A percentile compares a stretch with the other conserved stretches of the same genome.
These are phyloP conservation scores for Pestalotiopsis sp. DNA, from an alignment of 2,329 filamentous ascomycete species.

Conservation along the genomic window DNA sequence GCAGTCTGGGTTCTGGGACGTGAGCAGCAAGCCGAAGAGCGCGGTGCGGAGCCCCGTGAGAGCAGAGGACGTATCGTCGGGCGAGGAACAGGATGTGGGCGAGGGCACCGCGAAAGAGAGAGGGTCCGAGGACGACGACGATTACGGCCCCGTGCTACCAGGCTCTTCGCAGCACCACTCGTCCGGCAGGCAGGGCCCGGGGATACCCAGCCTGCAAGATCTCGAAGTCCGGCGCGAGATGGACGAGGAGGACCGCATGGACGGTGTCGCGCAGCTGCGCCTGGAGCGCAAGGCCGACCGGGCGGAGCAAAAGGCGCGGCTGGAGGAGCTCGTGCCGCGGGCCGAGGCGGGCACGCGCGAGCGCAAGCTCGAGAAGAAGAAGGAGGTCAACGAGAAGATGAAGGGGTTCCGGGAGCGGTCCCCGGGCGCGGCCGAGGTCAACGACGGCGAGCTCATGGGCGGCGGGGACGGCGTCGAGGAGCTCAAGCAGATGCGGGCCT, in stretches of 20 bases:
- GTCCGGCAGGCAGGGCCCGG: conserved; percentile 47
- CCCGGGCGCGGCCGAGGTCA: conserved; percentile 61
- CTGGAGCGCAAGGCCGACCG: conserved; percentile 67
- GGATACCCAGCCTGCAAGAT: conserved; percentile 75
- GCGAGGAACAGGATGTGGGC: not conserved
- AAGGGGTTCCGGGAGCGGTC: conserved; percentile 72
- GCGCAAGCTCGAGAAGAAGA: conserved; percentile 83
- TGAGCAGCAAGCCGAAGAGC: not conserved
- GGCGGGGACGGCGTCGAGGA: conserved; percentile 66
- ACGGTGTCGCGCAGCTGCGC: conserved; percentile 55
- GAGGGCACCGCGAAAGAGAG: not conserved
- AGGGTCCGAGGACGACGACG: conserved; percentile 40
- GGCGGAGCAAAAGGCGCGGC: conserved; percentile 66
- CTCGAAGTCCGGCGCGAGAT: conserved; percentile 63
- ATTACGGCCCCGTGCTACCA: conserved; percentile 52
- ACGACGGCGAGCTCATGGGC: conserved; percentile 79
- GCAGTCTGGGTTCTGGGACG: conserved; percentile 4
- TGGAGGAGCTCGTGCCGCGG: conserved; percentile 82
- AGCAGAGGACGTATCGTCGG: not conserved
- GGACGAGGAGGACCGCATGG: conserved; percentile 49
- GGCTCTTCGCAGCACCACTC: conserved; percentile 21
- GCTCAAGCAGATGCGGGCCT: conserved; percentile 68
- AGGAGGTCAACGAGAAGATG: conserved; percentile 72
- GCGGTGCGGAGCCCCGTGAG: not conserved
- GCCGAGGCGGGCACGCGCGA: conserved; percentile 84